Evolutionary conservation across 2,329 filamentous ascomycete species (phyloP).

Genomic region (Fusarium annulatum): DNA sequence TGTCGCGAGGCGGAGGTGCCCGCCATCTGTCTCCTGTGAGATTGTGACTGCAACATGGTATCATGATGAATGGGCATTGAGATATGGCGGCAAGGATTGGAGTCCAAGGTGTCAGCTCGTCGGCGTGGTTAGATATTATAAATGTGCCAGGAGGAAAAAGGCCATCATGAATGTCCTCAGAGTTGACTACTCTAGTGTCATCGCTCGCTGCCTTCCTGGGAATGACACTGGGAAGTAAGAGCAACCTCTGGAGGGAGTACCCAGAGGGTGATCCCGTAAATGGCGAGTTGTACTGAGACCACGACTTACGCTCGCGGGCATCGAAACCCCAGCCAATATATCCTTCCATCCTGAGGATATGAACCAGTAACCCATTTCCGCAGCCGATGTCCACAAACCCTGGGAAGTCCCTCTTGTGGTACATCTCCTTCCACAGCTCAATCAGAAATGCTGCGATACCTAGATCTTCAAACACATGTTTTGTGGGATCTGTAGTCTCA

Average conservation of each 20-base stretch:
- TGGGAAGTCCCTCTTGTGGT: constrained; percentile 71
- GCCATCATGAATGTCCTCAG: constrained; percentile 63
- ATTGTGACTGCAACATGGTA: constrained; percentile 94
- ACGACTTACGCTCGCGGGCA: constrained; percentile 85
- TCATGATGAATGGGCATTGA: constrained; percentile 85
- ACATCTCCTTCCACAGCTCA: constrained; percentile 91
- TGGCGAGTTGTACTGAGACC: constrained; percentile 73
- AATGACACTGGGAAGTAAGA: constrained; percentile 62
- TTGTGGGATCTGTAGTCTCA: constrained; percentile 86
- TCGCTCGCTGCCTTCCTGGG: constrained; percentile 24
- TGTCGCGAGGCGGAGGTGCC: constrained; percentile 66
- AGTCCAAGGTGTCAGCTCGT: constrained; percentile 96
- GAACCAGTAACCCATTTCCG: constrained; percentile 90
- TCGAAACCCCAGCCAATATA: constrained; percentile 93
- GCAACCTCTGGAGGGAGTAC: constrained; percentile 56
- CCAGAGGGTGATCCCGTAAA: constrained; percentile 44
- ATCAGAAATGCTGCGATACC: constrained; percentile 92
- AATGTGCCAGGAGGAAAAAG: constrained; percentile 81
- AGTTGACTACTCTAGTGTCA: constrained; percentile 19
- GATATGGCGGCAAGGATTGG: constrained; percentile 85
- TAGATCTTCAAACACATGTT: constrained; percentile 96
- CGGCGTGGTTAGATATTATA: constrained; percentile 96
- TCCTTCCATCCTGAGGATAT: constrained; percentile 83
- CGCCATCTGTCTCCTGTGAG: constrained; percentile 81
- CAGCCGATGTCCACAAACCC: constrained; percentile 97